These are phyloP conservation scores for Syncephalastrum sp. DNA, from an alignment of 371 early-diverging fungal genomes.

Conservation along the genomic window DNA sequence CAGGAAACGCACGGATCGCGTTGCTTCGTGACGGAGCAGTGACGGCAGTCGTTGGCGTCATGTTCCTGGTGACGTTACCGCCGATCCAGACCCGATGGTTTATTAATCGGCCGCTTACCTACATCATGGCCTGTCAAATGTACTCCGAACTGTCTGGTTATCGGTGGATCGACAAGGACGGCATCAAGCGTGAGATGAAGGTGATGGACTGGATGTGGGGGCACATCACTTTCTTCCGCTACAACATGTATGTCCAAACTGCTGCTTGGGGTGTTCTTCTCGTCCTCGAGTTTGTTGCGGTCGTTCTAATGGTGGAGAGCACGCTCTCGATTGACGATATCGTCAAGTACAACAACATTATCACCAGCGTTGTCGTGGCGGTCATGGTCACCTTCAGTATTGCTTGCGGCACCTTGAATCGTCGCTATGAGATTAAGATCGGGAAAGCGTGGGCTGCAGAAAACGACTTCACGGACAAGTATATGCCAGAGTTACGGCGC, in stretches of 20 bases:
- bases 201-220: slow-evolving; percentile 34
- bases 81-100: slow-evolving; percentile 40
- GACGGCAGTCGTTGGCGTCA: slow-evolving; percentile 33
- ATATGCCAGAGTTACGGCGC: not conserved
- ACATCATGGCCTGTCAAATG: slow-evolving; percentile 37
- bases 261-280: slow-evolving; percentile 35
- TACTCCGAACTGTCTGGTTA: slow-evolving; percentile 18
- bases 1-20: slow-evolving; percentile 42
- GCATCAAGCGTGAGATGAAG: slow-evolving; percentile 13
- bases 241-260: slow-evolving; percentile 20
- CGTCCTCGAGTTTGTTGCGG: slow-evolving; percentile 33
- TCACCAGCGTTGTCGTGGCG: slow-evolving; percentile 13
- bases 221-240: slow-evolving; percentile 22
- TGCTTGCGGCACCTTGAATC: slow-evolving; percentile 1
- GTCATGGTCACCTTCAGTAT: slow-evolving; percentile 14
- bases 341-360: slow-evolving; percentile 30
- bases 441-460: slow-evolving; percentile 12
- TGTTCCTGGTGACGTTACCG: slow-evolving; percentile 44
- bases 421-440: slow-evolving; percentile 1
- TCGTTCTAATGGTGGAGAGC: slow-evolving; percentile 37
- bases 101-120: slow-evolving; percentile 31
- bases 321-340: slow-evolving; percentile 31
- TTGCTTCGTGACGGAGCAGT: slow-evolving; percentile 47
- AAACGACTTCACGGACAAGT: slow-evolving; percentile 12
- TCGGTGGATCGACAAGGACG: slow-evolving; percentile 25